Percentiles rank a stretch among this genome's conserved stretches.
Evolutionary conservation across 2,329 filamentous ascomycete genomes (phyloP).

Genomic region (Cercospora janseana): DNA sequence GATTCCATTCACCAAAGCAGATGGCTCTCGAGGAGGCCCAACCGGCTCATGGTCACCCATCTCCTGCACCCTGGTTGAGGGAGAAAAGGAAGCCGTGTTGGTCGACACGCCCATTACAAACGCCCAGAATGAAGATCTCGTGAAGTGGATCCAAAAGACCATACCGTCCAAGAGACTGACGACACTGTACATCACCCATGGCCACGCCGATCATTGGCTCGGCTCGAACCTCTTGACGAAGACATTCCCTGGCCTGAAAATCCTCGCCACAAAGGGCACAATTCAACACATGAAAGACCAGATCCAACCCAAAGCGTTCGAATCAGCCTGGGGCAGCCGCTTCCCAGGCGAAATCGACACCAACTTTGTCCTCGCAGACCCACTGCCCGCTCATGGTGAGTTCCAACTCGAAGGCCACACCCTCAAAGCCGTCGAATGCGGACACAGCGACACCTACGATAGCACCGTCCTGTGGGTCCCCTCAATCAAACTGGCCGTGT

Average conservation of each 20-base stretch:
- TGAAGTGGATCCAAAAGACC: slow-evolving; percentile 10
- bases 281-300: slow-evolving; percentile 14
- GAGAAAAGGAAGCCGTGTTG: slow-evolving; percentile 7
- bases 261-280: slow-evolving; percentile 12
- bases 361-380: slow-evolving; percentile 7
- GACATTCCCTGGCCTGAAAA: slow-evolving; percentile 7
- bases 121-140: slow-evolving; percentile 4
- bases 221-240: slow-evolving; percentile 8
- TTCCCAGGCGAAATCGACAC: slow-evolving; percentile 8
- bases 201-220: slow-evolving; percentile 18
- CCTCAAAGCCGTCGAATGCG: slow-evolving; percentile 13
- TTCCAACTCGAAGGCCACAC: slow-evolving; percentile 2
- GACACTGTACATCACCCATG: slow-evolving; percentile 17
- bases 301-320: neutral
- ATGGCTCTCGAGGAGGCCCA: too few species aligned
- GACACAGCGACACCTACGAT: slow-evolving; percentile 15
- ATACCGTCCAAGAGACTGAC: neutral
- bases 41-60: slow-evolving; percentile 13
- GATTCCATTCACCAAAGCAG: slow-evolving; percentile 9
- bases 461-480: slow-evolving; percentile 16
- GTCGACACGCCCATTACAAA: slow-evolving; percentile 15
- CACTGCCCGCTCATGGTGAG: slow-evolving; percentile 6
- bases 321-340: neutral
- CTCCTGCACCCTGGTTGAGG: slow-evolving; percentile 13
- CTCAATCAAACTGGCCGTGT: slow-evolving; percentile 13